A percentile compares a stretch with the other conserved stretches of the same genome.
These are phyloP conservation scores for Allium fistulosum DNA, from an alignment of 106 monocot species.

Conservation along the genomic window DNA sequence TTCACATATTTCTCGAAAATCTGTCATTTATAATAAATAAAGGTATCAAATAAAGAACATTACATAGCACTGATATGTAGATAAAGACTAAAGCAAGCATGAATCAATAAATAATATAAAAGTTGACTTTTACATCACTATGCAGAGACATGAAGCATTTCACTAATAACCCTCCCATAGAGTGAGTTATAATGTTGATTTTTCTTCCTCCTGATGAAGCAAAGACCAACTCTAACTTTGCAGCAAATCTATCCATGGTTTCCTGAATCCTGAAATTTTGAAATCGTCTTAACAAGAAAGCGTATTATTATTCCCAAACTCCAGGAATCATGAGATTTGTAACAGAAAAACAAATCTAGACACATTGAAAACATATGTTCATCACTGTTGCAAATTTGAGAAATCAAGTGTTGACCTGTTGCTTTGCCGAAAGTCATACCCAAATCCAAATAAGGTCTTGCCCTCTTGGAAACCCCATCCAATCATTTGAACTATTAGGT, in stretches of 20 bases:
- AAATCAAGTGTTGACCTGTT: constrained; percentile 53
- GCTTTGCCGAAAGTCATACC: constrained; percentile 98
- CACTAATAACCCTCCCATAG: constrained; percentile 95
- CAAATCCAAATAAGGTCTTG: constrained; percentile 97
- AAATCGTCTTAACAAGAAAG: neutral
- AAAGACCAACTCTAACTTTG: constrained; percentile 65
- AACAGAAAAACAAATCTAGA: too few species aligned
- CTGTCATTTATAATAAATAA: constrained; percentile 21
- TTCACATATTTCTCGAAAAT: constrained; percentile 98
- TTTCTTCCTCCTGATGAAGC: constrained; percentile 76
- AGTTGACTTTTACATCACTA: constrained; percentile 51
- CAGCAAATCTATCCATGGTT: constrained; percentile 65
- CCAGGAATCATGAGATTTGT: too few species aligned
- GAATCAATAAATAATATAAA: constrained; percentile 5
- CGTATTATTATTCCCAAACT: too few species aligned
- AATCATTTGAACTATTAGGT: constrained; percentile 95
- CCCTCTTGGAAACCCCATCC: constrained; percentile 95
- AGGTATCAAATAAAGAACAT: neutral
- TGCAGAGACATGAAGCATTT: constrained; percentile 84
- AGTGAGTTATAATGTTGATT: constrained; percentile 83
- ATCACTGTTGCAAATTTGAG: neutral
- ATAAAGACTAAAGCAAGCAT: neutral
- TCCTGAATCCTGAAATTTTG: constrained; percentile 67
- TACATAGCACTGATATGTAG: neutral
- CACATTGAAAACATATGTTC: too few species aligned